Conservation (phyloP, 1,284 basidiomycete genomes). For the Sparassis latifolia region DNA sequence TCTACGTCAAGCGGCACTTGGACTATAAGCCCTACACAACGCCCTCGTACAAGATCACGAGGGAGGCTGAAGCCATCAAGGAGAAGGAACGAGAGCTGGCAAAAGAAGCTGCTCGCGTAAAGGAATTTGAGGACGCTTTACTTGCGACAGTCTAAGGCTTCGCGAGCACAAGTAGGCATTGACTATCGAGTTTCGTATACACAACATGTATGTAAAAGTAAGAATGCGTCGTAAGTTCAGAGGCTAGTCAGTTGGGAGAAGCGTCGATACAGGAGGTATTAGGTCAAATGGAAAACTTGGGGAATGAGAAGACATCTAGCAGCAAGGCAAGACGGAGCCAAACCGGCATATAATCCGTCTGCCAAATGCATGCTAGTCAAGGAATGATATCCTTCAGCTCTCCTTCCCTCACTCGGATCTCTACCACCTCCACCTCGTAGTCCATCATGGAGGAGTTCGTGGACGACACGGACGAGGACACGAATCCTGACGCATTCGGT, state of each 20-base stretch:
- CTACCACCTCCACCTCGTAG: conserved; percentile 79
- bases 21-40: conserved; percentile 70
- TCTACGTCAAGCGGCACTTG: conserved; percentile 83
- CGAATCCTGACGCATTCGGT: conserved; percentile 56
- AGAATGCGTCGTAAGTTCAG: neutral
- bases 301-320: neutral
- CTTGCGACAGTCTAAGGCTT: conserved; percentile 35
- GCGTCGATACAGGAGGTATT: neutral
- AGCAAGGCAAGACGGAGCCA: neutral
- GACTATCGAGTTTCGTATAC: too few relatives aligned
- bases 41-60: conserved; percentile 64
- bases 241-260: neutral
- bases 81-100: conserved; percentile 58
- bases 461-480: conserved; percentile 63
- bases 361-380: conserved; percentile 25
- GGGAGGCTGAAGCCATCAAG: conserved; percentile 59
- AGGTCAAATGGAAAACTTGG: too few relatives aligned
- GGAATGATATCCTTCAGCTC: conserved; percentile 73
- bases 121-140: conserved; percentile 58
- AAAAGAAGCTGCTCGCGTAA: conserved; percentile 45
- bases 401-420: conserved; percentile 72
- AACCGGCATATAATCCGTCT: neutral
- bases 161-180: too few relatives aligned
- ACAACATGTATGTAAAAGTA: too few relatives aligned
- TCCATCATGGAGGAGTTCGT: conserved; percentile 56